These are phyloP conservation scores for Phytophthora crassamura DNA, from an alignment of 352 stramenopile species.

Conservation along the genomic window DNA sequence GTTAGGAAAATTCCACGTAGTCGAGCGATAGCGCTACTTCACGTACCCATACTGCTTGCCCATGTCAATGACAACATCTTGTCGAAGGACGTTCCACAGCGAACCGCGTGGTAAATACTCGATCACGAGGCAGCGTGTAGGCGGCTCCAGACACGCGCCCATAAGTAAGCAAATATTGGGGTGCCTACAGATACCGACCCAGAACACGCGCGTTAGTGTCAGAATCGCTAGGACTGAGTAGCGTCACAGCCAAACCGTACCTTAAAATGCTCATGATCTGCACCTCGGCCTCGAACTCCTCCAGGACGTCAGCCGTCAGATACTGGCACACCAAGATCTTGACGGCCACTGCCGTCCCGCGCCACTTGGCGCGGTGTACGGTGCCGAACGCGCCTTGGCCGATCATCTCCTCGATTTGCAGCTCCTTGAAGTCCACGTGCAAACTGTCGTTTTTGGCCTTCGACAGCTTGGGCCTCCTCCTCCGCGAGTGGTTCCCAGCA, in stretches of 20 bases:
- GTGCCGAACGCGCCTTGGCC: conserved; percentile 87
- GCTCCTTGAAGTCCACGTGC: conserved; percentile 83
- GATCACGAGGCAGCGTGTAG: conserved; percentile 85
- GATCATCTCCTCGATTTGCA: conserved; percentile 85
- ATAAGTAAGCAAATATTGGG: conserved; percentile 89
- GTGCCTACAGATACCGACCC: conserved; percentile 47
- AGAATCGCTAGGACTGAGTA: background rate
- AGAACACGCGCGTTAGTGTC: too few species aligned
- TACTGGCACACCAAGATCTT: conserved; percentile 90
- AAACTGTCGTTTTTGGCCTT: conserved; percentile 77
- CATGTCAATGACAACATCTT: conserved; percentile 77
- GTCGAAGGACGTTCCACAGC: conserved; percentile 87
- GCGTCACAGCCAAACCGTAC: conserved; percentile 36
- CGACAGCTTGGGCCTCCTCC: conserved; percentile 42
- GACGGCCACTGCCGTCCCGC: conserved; percentile 78
- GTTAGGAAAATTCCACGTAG: too few species aligned
- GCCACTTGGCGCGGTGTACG: conserved; percentile 77
- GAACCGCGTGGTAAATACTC: conserved; percentile 85
- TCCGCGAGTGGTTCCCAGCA: conserved; percentile 19
- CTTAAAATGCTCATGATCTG: conserved; percentile 92
- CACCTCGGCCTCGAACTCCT: conserved; percentile 90
- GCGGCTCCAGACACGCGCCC: conserved; percentile 81
- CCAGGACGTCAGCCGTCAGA: conserved; percentile 82
- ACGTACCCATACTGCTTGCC: conserved; percentile 72
- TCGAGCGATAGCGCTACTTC: too few species aligned